phyloP scores from a whole-genome alignment of 31 red algal genomes.

The Odonthalia washingtoniensis region DNA sequence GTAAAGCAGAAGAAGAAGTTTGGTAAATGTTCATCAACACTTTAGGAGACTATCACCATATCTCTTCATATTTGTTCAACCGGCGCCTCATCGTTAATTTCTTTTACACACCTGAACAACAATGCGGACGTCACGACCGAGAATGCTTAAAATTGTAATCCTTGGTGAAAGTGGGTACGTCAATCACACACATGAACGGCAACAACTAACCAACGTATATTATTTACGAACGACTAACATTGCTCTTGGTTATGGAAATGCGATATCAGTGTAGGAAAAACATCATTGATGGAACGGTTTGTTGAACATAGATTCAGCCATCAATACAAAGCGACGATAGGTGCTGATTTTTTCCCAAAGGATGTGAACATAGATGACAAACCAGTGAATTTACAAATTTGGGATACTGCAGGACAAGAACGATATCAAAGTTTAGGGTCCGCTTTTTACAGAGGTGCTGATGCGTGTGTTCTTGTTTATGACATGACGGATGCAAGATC shows the following conservation, averaged over 20 bases:
- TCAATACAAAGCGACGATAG: constrained; percentile 99
- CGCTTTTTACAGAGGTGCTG: constrained; percentile 98
- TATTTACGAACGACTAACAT: too few relatives aligned
- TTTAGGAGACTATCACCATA: too few relatives aligned
- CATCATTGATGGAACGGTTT: constrained; percentile 96
- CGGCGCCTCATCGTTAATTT: background rate
- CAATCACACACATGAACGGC: background rate
- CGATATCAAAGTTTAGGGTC: constrained; percentile 97
- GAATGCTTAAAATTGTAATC: constrained; percentile 95
- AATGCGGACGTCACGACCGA: constrained; percentile 75
- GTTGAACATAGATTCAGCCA: constrained; percentile 88
- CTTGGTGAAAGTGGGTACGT: constrained; percentile 99
- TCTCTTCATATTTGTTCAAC: too few relatives aligned
- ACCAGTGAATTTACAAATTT: constrained; percentile 90
- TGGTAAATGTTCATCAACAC: too few relatives aligned
- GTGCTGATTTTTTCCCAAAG: constrained; percentile 98
- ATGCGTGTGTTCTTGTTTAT: constrained; percentile 96
- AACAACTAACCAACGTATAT: background rate
- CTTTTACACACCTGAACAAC: background rate
- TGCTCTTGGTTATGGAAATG: background rate
- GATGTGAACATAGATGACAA: constrained; percentile 88
- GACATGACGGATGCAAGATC: constrained; percentile 92
- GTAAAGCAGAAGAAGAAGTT: too few relatives aligned
- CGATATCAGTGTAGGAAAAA: constrained; percentile 91
- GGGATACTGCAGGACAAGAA: constrained; percentile 99